Evolutionary conservation across 495 filamentous ascomycete species (phyloP).

Genomic region (Podospora australis): DNA sequence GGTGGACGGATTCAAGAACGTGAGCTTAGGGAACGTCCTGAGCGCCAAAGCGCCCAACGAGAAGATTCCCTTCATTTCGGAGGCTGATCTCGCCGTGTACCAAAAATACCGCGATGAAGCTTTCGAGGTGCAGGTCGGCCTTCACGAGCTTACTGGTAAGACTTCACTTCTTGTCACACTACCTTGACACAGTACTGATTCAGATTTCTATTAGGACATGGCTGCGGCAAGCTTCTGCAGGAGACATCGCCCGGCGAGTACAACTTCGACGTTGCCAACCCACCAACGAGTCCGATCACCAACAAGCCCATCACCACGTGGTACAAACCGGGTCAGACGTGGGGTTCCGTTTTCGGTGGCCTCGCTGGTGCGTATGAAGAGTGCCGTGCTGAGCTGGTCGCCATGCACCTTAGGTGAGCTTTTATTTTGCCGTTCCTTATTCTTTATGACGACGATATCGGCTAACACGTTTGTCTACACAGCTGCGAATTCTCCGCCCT

Average conservation of each 20-base stretch:
- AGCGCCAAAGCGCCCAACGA: conserved; percentile 86
- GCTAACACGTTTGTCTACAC: conserved; percentile 5
- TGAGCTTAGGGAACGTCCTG: conserved; percentile 73
- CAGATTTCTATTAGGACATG: conserved; percentile 48
- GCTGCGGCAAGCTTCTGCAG: conserved; percentile 90
- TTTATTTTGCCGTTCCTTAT: no score
- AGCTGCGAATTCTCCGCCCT: conserved; percentile 84
- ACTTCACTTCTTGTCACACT: no score
- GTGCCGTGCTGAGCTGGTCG: conserved; percentile 72
- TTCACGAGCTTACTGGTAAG: conserved; percentile 84
- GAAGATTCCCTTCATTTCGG: conserved; percentile 77
- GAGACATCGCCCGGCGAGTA: conserved; percentile 73
- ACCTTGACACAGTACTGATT: no score
- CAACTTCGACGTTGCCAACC: conserved; percentile 79
- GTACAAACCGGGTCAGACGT: conserved; percentile 92
- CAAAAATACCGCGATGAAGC: conserved; percentile 72
- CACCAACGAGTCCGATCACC: conserved; percentile 73
- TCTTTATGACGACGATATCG: conserved; percentile 33
- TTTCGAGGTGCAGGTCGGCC: conserved; percentile 91
- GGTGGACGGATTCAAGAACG: conserved; percentile 96
- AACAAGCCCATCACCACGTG: conserved; percentile 71
- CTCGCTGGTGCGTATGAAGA: conserved; percentile 80
- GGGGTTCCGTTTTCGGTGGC: conserved; percentile 85
- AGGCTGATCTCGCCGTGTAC: conserved; percentile 68
- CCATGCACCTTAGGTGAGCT: conserved; percentile 80